phyloP scores from a whole-genome alignment of 2,329 filamentous ascomycete species.

The Orbilia blumenaviensis region DNA sequence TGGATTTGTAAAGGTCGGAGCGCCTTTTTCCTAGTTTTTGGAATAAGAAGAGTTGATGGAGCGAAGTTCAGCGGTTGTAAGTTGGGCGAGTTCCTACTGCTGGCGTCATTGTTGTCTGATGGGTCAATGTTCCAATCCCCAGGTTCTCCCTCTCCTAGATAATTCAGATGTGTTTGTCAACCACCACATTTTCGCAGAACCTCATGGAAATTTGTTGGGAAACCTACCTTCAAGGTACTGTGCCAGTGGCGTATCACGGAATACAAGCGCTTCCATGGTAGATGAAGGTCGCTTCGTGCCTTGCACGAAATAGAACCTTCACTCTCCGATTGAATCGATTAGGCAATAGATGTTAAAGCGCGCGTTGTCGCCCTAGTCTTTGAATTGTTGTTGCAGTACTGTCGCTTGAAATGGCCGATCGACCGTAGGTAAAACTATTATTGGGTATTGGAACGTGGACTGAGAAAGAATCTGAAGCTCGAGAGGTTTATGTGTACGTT shows the following conservation, averaged over 20 bases:
- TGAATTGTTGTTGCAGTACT: too few relatives aligned
- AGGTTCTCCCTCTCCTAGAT: slow-evolving; percentile 44
- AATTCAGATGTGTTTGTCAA: slow-evolving; percentile 16
- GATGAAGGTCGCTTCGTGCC: slow-evolving; percentile 4
- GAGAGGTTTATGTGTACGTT: slow-evolving; percentile 21
- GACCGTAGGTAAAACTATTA: neutral
- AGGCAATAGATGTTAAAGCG: neutral
- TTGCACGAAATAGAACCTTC: slow-evolving; percentile 8
- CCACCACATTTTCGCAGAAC: slow-evolving; percentile 11
- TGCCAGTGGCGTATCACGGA: slow-evolving; percentile 85
- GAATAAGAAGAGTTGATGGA: slow-evolving; percentile 26
- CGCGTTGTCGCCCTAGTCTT: neutral
- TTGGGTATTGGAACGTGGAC: neutral
- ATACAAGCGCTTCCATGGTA: slow-evolving; percentile 85
- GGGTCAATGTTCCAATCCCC: slow-evolving; percentile 46
- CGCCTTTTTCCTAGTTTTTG: slow-evolving; percentile 62
- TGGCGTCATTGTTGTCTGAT: slow-evolving; percentile 38
- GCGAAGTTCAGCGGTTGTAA: slow-evolving; percentile 34
- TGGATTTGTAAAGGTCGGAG: slow-evolving; percentile 61
- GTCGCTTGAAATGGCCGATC: neutral
- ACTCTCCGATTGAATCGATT: neutral
- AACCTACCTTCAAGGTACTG: slow-evolving; percentile 84
- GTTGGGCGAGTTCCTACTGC: slow-evolving; percentile 18
- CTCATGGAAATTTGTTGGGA: slow-evolving; percentile 35
- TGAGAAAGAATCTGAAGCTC: slow-evolving; percentile 5